Base-by-base conservation (phyloP, 2,329 filamentous ascomycete species). In the Botrytis sinoallii region DNA sequence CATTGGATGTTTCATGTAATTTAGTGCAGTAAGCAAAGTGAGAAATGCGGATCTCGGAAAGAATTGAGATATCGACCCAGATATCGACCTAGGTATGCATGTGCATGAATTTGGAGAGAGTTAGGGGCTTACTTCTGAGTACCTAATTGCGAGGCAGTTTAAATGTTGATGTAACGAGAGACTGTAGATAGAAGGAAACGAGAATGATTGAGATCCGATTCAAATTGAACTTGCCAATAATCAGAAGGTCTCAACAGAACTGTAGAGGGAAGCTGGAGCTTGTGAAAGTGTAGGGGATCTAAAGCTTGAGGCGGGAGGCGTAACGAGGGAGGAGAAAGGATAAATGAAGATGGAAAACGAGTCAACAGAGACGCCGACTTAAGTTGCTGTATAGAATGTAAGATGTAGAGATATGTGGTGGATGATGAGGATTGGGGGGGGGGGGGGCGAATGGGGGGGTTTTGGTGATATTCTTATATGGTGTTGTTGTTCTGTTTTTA, bases 401-500 rank as follows among this genome's bases (percentile, higher is more conserved):
- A 20, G 40, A 40, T 42, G 48, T 42, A 59, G 52, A 69, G n/a
- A 40, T 42, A 18, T 32, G 38, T 42, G 67, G 38, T 25, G n/a
- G 18, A 25, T 25, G 67, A 32, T 59, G 52, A 44, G 38, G 42
- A 22, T 55, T 20, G 64, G 44, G 64, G 6, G 22, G 44, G 64
- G 44, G 64, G 6, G 22, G 44, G 65, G 46, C 32, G 46, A 67
- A 38, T 20, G 32, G 32, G 32, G 8, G 22, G 38, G n/a, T 3
- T 40, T 55, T 55, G 65, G 35, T 42, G 65, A 68, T 68, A 42
- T 42, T 55, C 14, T 25, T 52, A 29, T 57, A 57, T 68, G 66
- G 66, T 68, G 66, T 68, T 68, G 66, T 68, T 68, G 66, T 68
- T 68, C 66, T 68, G 66, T 42, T 57, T 68, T 63, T 9, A 61